Conservation (phyloP, 2,329 filamentous ascomycete species). For the Aspergillus ibericus region DNA sequence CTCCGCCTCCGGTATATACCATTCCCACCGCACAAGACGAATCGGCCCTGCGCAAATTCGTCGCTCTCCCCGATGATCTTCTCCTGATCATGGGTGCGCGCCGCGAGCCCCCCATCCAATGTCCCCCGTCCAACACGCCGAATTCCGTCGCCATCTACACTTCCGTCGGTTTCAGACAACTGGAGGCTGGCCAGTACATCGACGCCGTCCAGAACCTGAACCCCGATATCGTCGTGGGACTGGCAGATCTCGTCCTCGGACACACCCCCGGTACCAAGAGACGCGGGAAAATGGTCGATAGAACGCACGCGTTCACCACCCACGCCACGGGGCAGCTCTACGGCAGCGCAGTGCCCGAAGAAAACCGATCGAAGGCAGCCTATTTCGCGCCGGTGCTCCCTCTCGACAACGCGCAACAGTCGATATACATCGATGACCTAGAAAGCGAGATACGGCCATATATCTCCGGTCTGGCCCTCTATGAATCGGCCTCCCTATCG, state of each 20-base stretch:
- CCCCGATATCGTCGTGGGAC: constrained; percentile 76
- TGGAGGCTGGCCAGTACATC: constrained; percentile 69
- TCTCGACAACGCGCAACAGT: constrained; percentile 71
- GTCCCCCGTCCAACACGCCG: constrained; percentile 68
- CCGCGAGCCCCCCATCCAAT: constrained; percentile 71
- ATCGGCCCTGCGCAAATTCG: constrained; percentile 72
- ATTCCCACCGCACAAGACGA: constrained; percentile 45
- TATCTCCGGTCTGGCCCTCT: constrained; percentile 73
- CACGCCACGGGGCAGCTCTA: constrained; percentile 59
- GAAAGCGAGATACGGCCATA: constrained; percentile 60
- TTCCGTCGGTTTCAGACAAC: constrained; percentile 76
- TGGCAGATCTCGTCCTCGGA: constrained; percentile 71
- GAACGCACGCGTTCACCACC: constrained; percentile 79
- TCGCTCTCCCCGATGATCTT: constrained; percentile 65
- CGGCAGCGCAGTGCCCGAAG: constrained; percentile 30
- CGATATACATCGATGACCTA: constrained; percentile 74
- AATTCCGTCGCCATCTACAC: constrained; percentile 75
- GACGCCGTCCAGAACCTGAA: constrained; percentile 63
- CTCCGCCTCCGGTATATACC: constrained; percentile 53
- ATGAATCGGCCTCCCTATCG: constrained; percentile 68
- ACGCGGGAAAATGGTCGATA: constrained; percentile 77
- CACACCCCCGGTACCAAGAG: constrained; percentile 67
- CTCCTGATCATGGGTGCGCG: constrained; percentile 74
- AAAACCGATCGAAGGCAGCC: constrained; percentile 46
- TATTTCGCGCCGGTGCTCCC: constrained; percentile 70